These are phyloP conservation scores for Arthrobotrys sphaeroides DNA, from an alignment of 2,329 filamentous ascomycete species.

Conservation along the genomic window DNA sequence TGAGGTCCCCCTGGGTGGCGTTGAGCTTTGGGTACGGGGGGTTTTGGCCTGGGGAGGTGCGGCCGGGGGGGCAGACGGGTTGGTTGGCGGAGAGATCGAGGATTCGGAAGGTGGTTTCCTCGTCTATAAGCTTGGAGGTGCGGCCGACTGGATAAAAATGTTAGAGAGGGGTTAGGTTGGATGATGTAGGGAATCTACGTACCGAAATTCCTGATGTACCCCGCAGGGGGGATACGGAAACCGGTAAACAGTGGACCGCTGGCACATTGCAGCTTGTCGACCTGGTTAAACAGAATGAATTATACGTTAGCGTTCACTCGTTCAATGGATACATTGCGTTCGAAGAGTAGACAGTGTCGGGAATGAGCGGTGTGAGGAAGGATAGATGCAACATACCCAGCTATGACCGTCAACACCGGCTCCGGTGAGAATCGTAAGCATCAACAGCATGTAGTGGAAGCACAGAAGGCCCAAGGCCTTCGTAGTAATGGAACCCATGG, in stretches of 20 bases:
- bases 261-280: constrained; percentile 55
- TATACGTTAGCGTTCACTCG: neutral
- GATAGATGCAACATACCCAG: constrained; percentile 28
- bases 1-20: constrained; percentile 54
- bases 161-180: constrained; percentile 15
- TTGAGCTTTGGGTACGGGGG: constrained; percentile 52
- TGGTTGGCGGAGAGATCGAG: constrained; percentile 34
- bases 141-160: constrained; percentile 29
- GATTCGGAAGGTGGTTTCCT: constrained; percentile 48
- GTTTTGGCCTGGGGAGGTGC: constrained; percentile 28
- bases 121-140: constrained; percentile 47
- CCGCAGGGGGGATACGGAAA: constrained; percentile 5
- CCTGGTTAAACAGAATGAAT: constrained; percentile 20
- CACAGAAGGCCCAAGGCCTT: constrained; percentile 42
- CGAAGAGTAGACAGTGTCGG: too few species aligned
- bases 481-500: constrained; percentile 24
- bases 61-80: constrained; percentile 31
- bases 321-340: too few species aligned
- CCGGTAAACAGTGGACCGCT: constrained; percentile 44
- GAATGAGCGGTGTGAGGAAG: neutral
- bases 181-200: neutral
- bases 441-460: constrained; percentile 14
- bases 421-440: constrained; percentile 17
- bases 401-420: constrained; percentile 37
- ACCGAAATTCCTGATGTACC: constrained; percentile 55